These are phyloP conservation scores for Pyricularia pennisetigena DNA, from an alignment of 2,329 filamentous ascomycete species.

Conservation along the genomic window DNA sequence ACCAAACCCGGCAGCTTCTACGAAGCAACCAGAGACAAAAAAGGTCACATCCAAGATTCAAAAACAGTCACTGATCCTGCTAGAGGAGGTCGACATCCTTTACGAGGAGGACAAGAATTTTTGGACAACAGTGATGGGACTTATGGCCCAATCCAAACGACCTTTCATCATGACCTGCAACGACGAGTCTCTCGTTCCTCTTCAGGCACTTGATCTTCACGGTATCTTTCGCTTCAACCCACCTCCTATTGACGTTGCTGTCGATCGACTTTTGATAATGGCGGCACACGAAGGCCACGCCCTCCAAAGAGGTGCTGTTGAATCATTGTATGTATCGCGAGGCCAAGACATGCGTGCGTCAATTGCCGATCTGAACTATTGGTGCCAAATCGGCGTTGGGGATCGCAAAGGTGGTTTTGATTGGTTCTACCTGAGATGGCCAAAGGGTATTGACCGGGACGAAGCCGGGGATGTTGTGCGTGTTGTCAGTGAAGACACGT, in stretches of 20 bases:
- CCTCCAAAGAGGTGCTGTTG: constrained; percentile 56
- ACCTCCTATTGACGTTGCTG: constrained; percentile 55
- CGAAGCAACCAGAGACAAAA: constrained; percentile 19
- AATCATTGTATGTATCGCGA: constrained; percentile 60
- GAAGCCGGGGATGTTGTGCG: constrained; percentile 58
- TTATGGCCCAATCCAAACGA: constrained; percentile 77
- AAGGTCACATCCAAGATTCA: constrained; percentile 42
- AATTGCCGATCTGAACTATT: constrained; percentile 81
- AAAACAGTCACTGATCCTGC: constrained; percentile 86
- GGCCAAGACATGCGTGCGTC: constrained; percentile 67
- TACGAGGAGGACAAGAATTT: constrained; percentile 96
- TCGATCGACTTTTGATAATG: constrained; percentile 72
- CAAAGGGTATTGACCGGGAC: constrained; percentile 60
- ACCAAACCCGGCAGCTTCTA: constrained; percentile 14
- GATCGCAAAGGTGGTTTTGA: constrained; percentile 80
- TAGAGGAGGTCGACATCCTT: constrained; percentile 89
- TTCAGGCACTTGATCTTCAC: constrained; percentile 66
- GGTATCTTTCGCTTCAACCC: constrained; percentile 70
- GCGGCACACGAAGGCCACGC: constrained; percentile 86
- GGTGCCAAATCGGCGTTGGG: constrained; percentile 93
- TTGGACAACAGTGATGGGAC: constrained; percentile 69
- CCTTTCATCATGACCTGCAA: constrained; percentile 96
- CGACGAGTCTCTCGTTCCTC: constrained; percentile 72
- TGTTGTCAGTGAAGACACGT: constrained; percentile 75
- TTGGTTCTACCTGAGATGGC: constrained; percentile 79